Conservation (phyloP, 352 stramenopile genomes). For the Stephanocyclus meneghinianus region DNA sequence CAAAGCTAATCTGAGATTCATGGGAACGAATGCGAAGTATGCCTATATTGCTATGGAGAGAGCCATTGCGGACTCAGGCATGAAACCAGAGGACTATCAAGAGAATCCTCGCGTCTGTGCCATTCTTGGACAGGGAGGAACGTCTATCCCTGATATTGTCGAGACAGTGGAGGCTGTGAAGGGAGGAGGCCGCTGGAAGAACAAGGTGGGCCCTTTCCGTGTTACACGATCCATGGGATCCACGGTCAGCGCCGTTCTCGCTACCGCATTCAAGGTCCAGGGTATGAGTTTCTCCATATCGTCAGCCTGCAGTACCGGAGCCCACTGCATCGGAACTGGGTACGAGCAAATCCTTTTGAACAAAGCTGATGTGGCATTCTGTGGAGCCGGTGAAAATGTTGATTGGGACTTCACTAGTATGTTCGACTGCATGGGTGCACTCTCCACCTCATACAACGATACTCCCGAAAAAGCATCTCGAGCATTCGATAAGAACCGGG, state of each 20-base stretch:
- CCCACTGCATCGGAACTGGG: slow-evolving; percentile 84
- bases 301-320: slow-evolving; percentile 82
- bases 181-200: slow-evolving; percentile 80
- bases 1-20: slow-evolving; percentile 80
- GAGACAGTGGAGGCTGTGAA: slow-evolving; percentile 81
- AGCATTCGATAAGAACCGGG: slow-evolving; percentile 93
- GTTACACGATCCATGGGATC: slow-evolving; percentile 84
- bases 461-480: slow-evolving; percentile 81
- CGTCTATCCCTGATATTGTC: slow-evolving; percentile 83
- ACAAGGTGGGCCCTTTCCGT: slow-evolving; percentile 85
- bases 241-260: slow-evolving; percentile 79
- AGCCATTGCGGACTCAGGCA: slow-evolving; percentile 75
- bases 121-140: slow-evolving; percentile 84
- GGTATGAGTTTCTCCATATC: slow-evolving; percentile 82
- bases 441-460: slow-evolving; percentile 94
- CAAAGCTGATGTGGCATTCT: slow-evolving; percentile 84
- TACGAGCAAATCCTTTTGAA: slow-evolving; percentile 84
- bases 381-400: slow-evolving; percentile 81
- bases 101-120: slow-evolving; percentile 80
- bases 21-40: slow-evolving; percentile 83
- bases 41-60: slow-evolving; percentile 82
- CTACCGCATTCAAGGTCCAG: slow-evolving; percentile 84
- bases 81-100: slow-evolving; percentile 80
- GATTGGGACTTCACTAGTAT: slow-evolving; percentile 85
- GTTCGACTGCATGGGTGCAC: slow-evolving; percentile 85